Conservation (phyloP, 805 yeast species). For the Pichia paraexigua region DNA sequence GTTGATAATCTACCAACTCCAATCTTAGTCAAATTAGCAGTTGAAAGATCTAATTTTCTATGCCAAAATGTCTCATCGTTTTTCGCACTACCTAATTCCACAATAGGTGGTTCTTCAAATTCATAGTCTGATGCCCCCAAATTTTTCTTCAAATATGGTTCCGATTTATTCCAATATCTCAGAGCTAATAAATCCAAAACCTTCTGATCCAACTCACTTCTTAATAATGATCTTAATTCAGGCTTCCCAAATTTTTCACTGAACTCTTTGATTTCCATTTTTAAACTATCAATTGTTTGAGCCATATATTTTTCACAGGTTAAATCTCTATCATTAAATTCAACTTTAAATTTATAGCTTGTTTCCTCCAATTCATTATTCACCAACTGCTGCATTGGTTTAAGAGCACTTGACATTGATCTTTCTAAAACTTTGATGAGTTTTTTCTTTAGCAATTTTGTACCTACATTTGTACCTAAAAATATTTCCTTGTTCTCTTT, state of each 20-base stretch:
- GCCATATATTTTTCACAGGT: constrained; percentile 95
- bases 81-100: constrained; percentile 47
- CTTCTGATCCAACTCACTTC: constrained; percentile 81
- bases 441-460: constrained; percentile 65
- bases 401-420: constrained; percentile 82
- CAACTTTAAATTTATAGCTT: constrained; percentile 87
- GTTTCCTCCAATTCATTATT: constrained; percentile 92
- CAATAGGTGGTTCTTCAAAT: constrained; percentile 40
- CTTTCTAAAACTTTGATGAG: constrained; percentile 80
- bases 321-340: constrained; percentile 86
- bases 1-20: constrained; percentile 94
- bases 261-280: constrained; percentile 79
- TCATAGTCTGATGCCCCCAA: constrained; percentile 12
- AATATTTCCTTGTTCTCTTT: constrained; percentile 53
- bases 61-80: constrained; percentile 81
- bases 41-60: constrained; percentile 72
- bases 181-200: constrained; percentile 82
- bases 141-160: constrained; percentile 16
- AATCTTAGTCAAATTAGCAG: constrained; percentile 77
- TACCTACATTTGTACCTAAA: constrained; percentile 63
- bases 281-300: constrained; percentile 80
- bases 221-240: constrained; percentile 70
- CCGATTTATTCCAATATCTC: constrained; percentile 82
- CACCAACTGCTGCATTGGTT: constrained; percentile 80
- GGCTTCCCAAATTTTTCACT: constrained; percentile 74